Base-by-base conservation (phyloP, 1,284 basidiomycete species). In the Ustilago lituana region DNA sequence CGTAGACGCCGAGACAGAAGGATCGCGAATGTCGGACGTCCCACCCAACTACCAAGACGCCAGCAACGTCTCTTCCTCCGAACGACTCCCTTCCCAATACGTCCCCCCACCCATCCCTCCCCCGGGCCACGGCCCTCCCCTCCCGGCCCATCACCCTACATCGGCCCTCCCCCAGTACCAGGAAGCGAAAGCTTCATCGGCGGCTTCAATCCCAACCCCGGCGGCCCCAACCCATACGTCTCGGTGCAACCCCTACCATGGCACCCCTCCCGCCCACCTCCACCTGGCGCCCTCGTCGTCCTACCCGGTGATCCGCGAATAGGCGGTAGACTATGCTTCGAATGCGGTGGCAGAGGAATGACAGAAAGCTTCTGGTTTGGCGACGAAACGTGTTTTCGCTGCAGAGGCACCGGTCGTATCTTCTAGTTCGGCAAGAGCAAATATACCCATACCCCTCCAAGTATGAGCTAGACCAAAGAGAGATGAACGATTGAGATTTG, bases 301-400 rank as follows among this genome's bases (percentile, higher is more conserved):
- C 59, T 67, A 59, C 68, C 68, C 0, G 68, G 68, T 10, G 68
- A 72, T 31, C 68, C 68, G 4, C 31, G 68, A 4, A 72, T 72
- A 15, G 68, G 68, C 2, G 68, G 68, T 2, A 37, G 63, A 8
- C 56, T 72, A n/a, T 72, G 68, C 29, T 60, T 24, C 45, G 68
- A 72, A 24, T 72, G 68, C 36, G 52, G 51, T 3, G 68, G 68
- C 1, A 35, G 55, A 27, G 68, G 68, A 11, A 23, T 67, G 11
- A 55, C 33, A 14, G 68, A 72, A 29, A 72, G 68, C 45, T 72
- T 72, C 43, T 72, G 68, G 68, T 53, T 72, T 27, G 68, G 68
- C 10, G 68, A 72, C 22, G 68, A 72, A 37, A 67, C 63, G 20
- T 72, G 68, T 36, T 57, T 41, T 5, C 51, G 63, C 6, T 72